Base-by-base conservation (phyloP, 1,284 basidiomycete species). In the Fomitopsis schrenkii region DNA sequence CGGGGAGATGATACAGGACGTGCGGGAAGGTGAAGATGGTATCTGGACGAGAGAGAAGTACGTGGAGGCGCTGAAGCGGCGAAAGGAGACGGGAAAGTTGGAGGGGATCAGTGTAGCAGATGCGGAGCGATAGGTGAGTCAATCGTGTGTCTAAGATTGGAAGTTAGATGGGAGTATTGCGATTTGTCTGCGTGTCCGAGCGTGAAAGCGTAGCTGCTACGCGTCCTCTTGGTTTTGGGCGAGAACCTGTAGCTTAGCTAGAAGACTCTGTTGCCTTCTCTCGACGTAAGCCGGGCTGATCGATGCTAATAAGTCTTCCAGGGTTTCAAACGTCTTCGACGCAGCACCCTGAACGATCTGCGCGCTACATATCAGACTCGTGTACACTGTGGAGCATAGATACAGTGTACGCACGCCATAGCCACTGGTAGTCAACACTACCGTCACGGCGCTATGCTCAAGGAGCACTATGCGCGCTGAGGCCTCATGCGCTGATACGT, bases 1-100 rank as follows among this genome's bases (percentile, higher is more conserved):
- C 38, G 76, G 78, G 33, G 72, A 69, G 36, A 65, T 80, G 55
- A 83, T 90, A 40, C 65, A 66, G 58, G 77, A 77, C 63, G 84
- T 83, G 54, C 79, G 86, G 60, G 65, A 66, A 36, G 74, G 70
- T 22, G 70, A 77, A 30, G 40, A 35, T 15, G 77, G 71, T 6
- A 72, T 78, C 35, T 90, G 87, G 70, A 85, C 85, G n/a, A 77
- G 84, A 58, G 75, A 80, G 54, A 77, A 79, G 70, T 89, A 88
- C 64, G 77, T 81, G 70, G 71, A 74, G 2, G 80, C 79, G 17
- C 64, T 89, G 65, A 68, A 71, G 64, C 73, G 72, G 60, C 74
- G 82, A 61, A 70, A 70, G 59, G 69, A 75, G 60, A 76, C 72
- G 6, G 73, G 71, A 10, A 67, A 54, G 19, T n/a, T 40, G 12